These are phyloP conservation scores for Ogataea parapolymorpha DNA, from an alignment of 805 yeast genomes.

Conservation along the genomic window DNA sequence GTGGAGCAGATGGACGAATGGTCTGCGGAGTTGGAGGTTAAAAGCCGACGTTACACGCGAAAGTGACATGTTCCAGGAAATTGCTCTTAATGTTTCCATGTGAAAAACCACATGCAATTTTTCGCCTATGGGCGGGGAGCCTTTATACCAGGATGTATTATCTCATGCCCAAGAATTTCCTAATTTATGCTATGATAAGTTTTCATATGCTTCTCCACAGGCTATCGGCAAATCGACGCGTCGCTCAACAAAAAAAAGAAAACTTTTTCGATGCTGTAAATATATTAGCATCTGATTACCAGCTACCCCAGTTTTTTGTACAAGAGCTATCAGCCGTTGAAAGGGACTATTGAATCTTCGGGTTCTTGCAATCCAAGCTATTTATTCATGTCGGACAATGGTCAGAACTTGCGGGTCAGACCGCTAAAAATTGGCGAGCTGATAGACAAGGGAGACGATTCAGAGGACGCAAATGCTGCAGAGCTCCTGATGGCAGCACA, in stretches of 20 bases:
- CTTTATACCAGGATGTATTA: background rate
- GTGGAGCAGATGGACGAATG: conserved; percentile 60
- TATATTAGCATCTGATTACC: conserved; percentile 1
- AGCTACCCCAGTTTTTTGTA: conserved; percentile 8
- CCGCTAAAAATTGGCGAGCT: conserved; percentile 16
- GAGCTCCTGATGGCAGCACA: conserved; percentile 29
- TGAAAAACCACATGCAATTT: background rate
- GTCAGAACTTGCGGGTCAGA: conserved; percentile 8
- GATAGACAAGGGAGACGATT: conserved; percentile 9
- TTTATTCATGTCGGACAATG: conserved; percentile 3
- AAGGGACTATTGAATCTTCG: background rate
- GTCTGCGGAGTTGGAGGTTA: conserved; percentile 52
- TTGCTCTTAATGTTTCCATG: too few relatives aligned
- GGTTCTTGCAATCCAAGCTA: background rate
- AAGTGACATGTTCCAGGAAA: background rate
- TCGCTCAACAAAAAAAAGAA: conserved; percentile 14
- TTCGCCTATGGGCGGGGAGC: background rate
- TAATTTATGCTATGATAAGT: background rate
- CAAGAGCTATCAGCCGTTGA: background rate
- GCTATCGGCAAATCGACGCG: conserved; percentile 6
- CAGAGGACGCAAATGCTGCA: background rate
- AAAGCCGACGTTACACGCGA: conserved; percentile 24
- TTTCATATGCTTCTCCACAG: conserved; percentile 10
- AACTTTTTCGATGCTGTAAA: conserved; percentile 7
- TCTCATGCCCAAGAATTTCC: background rate